A percentile compares a stretch with the other conserved stretches of the same genome.
phyloP scores from a whole-genome alignment of 108 stramenopile species.

The Nannochloropsis gaditana region DNA sequence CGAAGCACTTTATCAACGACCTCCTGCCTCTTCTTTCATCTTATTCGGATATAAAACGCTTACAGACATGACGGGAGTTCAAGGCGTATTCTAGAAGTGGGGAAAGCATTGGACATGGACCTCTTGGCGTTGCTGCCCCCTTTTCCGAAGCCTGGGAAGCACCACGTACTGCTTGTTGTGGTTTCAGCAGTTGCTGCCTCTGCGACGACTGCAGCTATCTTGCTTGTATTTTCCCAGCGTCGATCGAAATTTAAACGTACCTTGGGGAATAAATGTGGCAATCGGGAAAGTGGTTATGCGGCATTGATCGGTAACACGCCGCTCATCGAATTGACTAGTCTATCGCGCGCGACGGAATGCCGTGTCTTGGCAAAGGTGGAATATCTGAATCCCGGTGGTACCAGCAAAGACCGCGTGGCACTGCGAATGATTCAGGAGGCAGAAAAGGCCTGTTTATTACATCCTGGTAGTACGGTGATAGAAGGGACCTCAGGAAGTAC shows the following conservation, averaged over 20 bases:
- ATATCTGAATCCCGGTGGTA: slow-evolving; percentile 70
- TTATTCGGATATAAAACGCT: no score
- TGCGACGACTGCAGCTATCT: neutral
- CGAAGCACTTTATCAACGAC: no score
- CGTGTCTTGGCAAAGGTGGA: slow-evolving; percentile 58
- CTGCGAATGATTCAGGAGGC: slow-evolving; percentile 74
- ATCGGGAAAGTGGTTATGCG: slow-evolving; percentile 32
- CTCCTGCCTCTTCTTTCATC: no score
- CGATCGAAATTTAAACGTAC: slow-evolving; percentile 24
- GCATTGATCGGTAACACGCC: slow-evolving; percentile 55
- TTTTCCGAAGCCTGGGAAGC: no score
- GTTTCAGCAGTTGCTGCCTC: neutral
- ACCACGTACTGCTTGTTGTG: no score
- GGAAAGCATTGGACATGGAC: no score
- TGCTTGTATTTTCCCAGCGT: slow-evolving; percentile 38
- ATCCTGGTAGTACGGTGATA: slow-evolving; percentile 78
- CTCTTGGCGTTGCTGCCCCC: no score
- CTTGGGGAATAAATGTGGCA: no score
- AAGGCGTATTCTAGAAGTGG: no score
- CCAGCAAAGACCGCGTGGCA: slow-evolving; percentile 90
- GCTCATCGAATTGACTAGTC: slow-evolving; percentile 38
- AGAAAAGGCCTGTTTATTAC: slow-evolving; percentile 66
- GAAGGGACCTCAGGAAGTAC: slow-evolving; percentile 93
- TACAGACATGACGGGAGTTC: no score
- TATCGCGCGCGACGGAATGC: slow-evolving; percentile 46